These are phyloP conservation scores for Pisolithus albus DNA, from an alignment of 768 basidiomycete genomes.

Conservation along the genomic window DNA sequence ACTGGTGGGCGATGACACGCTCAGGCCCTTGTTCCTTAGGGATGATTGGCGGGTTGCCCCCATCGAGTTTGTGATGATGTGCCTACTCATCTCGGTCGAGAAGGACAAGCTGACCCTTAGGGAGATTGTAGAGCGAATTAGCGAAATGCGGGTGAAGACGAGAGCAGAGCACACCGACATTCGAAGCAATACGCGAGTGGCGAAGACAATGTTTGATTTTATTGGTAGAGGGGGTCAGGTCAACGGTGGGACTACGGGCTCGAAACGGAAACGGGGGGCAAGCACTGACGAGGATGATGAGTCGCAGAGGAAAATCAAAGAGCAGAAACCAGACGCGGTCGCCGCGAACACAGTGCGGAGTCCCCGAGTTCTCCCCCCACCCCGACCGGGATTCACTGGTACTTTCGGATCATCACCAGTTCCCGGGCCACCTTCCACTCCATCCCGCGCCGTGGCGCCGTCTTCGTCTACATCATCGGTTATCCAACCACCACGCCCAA, in stretches of 20 bases:
- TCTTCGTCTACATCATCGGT: background rate
- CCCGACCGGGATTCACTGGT: too few species aligned
- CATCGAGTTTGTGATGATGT: slow-evolving; percentile 57
- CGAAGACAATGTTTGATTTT: slow-evolving; percentile 49
- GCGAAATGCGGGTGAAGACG: slow-evolving; percentile 49
- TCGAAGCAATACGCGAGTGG: slow-evolving; percentile 53
- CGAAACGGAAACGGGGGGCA: slow-evolving; percentile 24
- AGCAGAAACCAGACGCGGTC: background rate
- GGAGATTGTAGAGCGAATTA: slow-evolving; percentile 40
- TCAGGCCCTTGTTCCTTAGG: slow-evolving; percentile 33
- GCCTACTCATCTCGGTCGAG: slow-evolving; percentile 46
- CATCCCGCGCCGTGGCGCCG: background rate
- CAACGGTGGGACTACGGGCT: background rate
- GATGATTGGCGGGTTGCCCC: slow-evolving; percentile 51
- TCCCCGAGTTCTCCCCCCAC: background rate
- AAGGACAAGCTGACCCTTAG: slow-evolving; percentile 32
- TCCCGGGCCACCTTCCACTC: background rate
- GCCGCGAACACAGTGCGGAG: background rate
- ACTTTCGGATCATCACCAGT: too few species aligned
- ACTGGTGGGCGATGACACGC: slow-evolving; percentile 35
- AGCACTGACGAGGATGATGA: slow-evolving; percentile 4
- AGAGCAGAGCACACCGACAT: slow-evolving; percentile 55
- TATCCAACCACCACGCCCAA: slow-evolving; percentile 9
- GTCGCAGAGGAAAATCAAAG: slow-evolving; percentile 12
- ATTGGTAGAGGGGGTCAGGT: slow-evolving; percentile 23